Conservation (phyloP, 176 grass and related monocot genomes). For the Avena atlantica region DNA sequence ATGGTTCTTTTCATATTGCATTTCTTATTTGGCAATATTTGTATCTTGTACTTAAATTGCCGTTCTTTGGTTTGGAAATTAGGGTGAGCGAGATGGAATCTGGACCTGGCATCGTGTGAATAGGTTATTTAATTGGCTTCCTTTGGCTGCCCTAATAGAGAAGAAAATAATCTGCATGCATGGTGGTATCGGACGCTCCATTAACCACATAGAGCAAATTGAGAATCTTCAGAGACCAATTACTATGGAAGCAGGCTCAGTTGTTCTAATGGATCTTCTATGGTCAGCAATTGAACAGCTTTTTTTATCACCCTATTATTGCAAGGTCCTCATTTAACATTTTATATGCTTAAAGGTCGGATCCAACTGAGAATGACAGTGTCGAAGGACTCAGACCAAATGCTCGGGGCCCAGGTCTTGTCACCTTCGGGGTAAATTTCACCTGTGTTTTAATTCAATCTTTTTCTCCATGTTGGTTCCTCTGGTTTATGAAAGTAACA, state of each 20-base stretch:
- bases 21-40: constrained; percentile 12
- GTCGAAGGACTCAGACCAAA: constrained; percentile 97
- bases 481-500: constrained; percentile 15
- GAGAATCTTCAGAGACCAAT: constrained; percentile 94
- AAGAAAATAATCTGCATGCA: constrained; percentile 99
- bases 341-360: constrained; percentile 72
- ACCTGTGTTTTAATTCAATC: constrained; percentile 15
- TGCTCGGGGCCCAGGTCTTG: constrained; percentile 95
- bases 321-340: constrained; percentile 30
- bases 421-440: constrained; percentile 90
- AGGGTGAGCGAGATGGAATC: constrained; percentile 98
- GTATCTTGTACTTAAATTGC: constrained; percentile 1
- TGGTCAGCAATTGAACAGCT: constrained; percentile 64
- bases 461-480: constrained; percentile 18
- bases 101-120: constrained; percentile 98
- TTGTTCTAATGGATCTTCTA: constrained; percentile 99
- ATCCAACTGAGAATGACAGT: constrained; percentile 99
- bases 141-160: constrained; percentile 95
- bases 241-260: constrained; percentile 97
- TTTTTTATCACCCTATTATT: constrained; percentile 25
- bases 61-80: constrained; percentile 46
- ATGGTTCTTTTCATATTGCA: constrained; percentile 34
- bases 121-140: constrained; percentile 96
- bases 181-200: constrained; percentile 97
- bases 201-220: constrained; percentile 98